Base-by-base conservation (phyloP, 1,284 basidiomycete genomes). In the Austropuccinia psidii region DNA sequence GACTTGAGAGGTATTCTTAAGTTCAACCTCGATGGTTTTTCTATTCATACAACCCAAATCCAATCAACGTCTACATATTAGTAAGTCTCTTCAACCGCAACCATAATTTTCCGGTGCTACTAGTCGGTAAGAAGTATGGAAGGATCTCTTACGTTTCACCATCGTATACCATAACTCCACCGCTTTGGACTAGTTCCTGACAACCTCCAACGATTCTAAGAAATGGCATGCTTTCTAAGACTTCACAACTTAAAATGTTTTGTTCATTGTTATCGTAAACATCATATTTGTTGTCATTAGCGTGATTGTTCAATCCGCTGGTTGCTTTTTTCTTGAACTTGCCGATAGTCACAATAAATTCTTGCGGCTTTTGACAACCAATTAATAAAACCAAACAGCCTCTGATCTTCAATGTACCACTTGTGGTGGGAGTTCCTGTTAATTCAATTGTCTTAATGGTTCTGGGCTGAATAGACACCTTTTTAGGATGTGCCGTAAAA, bases 361-460 rank as follows among this genome's bases (percentile, higher is more conserved):
- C 55, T 60, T 60, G 37, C 27, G 37, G 45, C 15, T 35, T 45
- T 3, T 45, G 15, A 15, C 50, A 54, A 11, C 67, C 52, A 9
- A 55, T 43, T n/a, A 69, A 37, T 39, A 41, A 41, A n/a, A 70
- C 33, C 15, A 35, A 43, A 47, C 39, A 45, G 27, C 67, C 55
- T 24, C 60, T 58, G 11, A 70, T 55, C 43, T 58, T 47, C 13
- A 70, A 50, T 17, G 52, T 70, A 5, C 67, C 67, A 27, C 31
- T 37, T 57, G 52, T 31, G 4, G 45, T 41, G 3, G 67, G 55
- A 21, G 43, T 41, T 24, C 67, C 52, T 11, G 54, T 50, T 33
- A 70, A 35, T 49, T 43, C 47, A 19, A 70, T 58, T 35, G 67
- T 70, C 55, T 60, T 58, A 13, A 70, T 47, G 27, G 55, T 58